A percentile compares a stretch with the other conserved stretches of the same genome.
Evolutionary conservation across 1,139 yeast genomes (phyloP).

Genomic region (Nadsonia starkeyi-henricii): DNA sequence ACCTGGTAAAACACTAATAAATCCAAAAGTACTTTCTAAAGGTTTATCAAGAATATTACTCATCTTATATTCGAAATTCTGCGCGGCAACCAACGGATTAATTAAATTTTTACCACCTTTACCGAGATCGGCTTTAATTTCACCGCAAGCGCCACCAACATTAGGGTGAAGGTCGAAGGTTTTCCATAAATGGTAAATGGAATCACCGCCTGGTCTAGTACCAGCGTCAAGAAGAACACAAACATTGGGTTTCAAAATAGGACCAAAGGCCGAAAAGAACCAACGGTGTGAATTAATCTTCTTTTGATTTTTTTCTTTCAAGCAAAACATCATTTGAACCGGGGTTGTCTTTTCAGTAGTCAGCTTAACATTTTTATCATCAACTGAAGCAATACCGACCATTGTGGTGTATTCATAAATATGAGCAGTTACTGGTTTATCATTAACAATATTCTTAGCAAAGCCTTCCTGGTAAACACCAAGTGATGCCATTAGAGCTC

Average conservation of each 20-base stretch:
- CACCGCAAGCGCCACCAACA: slow-evolving; percentile 98
- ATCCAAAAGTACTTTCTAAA: slow-evolving; percentile 83
- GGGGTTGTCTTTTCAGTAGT: slow-evolving; percentile 49
- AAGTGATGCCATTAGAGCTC: slow-evolving; percentile 51
- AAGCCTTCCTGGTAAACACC: slow-evolving; percentile 76
- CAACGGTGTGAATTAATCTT: slow-evolving; percentile 77
- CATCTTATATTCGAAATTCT: slow-evolving; percentile 92
- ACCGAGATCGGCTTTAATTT: slow-evolving; percentile 88
- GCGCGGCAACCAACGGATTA: slow-evolving; percentile 91
- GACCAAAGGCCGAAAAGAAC: slow-evolving; percentile 73
- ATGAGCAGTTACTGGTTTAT: slow-evolving; percentile 54
- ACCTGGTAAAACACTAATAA: slow-evolving; percentile 88
- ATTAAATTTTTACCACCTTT: slow-evolving; percentile 64
- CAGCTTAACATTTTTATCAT: slow-evolving; percentile 37
- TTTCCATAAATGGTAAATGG: slow-evolving; percentile 88
- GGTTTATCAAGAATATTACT: slow-evolving; percentile 93
- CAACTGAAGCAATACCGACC: slow-evolving; percentile 53
- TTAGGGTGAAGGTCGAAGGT: slow-evolving; percentile 91
- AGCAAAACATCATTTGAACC: slow-evolving; percentile 60
- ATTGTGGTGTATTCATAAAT: slow-evolving; percentile 69
- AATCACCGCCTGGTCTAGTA: slow-evolving; percentile 72
- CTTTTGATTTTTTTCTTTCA: slow-evolving; percentile 60
- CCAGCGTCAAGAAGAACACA: slow-evolving; percentile 82
- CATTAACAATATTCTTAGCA: slow-evolving; percentile 65
- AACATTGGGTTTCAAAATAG: slow-evolving; percentile 53